Evolutionary conservation across 495 filamentous ascomycete species (phyloP), one percentile per base, ranked within the genome.

Genomic region (Lasiosphaeris hirsuta): DNA sequence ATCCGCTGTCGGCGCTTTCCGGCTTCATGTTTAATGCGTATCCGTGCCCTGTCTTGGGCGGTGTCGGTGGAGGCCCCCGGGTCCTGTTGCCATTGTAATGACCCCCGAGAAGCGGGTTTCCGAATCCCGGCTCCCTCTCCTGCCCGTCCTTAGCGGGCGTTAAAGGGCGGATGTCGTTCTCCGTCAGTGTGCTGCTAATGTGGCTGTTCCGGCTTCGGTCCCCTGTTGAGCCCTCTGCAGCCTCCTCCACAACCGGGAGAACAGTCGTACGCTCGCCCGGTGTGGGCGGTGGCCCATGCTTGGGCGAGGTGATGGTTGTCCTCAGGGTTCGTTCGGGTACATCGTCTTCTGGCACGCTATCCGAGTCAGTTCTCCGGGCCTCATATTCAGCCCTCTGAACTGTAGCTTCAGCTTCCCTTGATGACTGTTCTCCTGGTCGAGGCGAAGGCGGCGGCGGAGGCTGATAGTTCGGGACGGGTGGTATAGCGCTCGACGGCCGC

Each of bases 211-310:
- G 68, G 46, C 70, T 78, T 33, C 68, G 72, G 36, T 70, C 82
- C 3, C 86, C 84, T 15, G 86, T 84, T 54, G 88, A 92, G 4
- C 83, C 88, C 71, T 97, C 94, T 10, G 86, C 88, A 23, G 86
- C 87, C 75, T 98, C 94, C 54, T 96, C 91, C 7, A 98, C 90
- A 47, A 97, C 87, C 1, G 94, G 94, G n/a, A 98, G 72, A 19
- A 89, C 86, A 33, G 86, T 79, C 10, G 85, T 87, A 3, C 69
- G 64, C 72, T 65, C 69, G 9, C 37, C 43, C 0, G 77, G 40
- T 74, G 78, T 66, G 77, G 80, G 47, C 83, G 73, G 58, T n/a
- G 56, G 38, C 75, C 76, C 38, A 72, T 75, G 40, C 86, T 69
- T 35, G 70, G 46, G 72, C 52, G 51, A 76, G 69, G 69, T 78